Base-by-base conservation (phyloP, 176 grass and related monocot genomes). In the Eragrostis nindensis region DNA sequence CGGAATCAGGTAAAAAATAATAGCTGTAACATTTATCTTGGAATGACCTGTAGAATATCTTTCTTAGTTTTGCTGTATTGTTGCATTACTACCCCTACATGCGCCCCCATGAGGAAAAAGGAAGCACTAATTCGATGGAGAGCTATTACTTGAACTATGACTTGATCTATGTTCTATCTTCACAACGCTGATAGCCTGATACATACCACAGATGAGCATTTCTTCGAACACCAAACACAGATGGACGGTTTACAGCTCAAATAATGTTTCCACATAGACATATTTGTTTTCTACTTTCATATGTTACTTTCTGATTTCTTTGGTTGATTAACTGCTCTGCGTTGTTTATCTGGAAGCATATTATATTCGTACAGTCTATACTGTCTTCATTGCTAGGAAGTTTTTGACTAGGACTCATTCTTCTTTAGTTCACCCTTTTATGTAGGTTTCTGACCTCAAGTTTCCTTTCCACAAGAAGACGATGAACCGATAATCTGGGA, bases 1-100 rank as follows among this genome's bases (percentile, higher is more conserved):
- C 1, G 0, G 17, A 71, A 71, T 85, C 66, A 54, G 75, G n/a
- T 63, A 64, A 54, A 27, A 85, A 44, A 42, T 56, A 78, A 27
- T 46, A 63, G 21, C 17, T n/a, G 45, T 53, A 45, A 3, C 38
- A 75, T 67, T 66, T 53, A 43, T 24, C 12, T 14, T 30, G 12
- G 74, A 62, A 62, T 26, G 21, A 52, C 29, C 24, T 70, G 68
- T 60, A 70, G 29, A 9, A 62, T 36, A 2, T 36, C 4, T 10
- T 44, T 6, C 42, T 44, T 12, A 66, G 11, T 71, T 18, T 61
- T 61, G 25, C 53, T 25, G 42, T 71, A 26, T 12, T 62, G 17
- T 25, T 25, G 55, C 1, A 25, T 67, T 66, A 53, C 5, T 49
- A 74, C 24, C 53, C 46, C 29, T 19, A 55, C 47, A 11, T 53